Evolutionary conservation across 2,329 filamentous ascomycete species (phyloP), one percentile per base, ranked within the genome.

Genomic region (Pseudogymnoascus sp.): DNA sequence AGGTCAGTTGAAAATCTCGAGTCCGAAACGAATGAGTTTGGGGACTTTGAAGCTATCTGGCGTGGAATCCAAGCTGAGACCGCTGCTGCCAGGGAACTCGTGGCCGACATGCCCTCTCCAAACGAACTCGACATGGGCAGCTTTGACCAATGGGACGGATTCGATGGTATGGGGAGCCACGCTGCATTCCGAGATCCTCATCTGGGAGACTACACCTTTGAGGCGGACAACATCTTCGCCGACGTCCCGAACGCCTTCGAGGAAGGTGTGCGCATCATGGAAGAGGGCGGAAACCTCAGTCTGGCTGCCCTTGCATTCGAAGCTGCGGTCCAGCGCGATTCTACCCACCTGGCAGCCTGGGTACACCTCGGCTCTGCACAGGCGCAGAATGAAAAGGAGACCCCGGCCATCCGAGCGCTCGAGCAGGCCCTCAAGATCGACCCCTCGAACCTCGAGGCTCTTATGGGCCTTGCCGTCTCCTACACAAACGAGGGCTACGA

Each of bases 401-500:
- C 91, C 7, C 93, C 95, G 0, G 95, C 95, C 2, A 97, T 99
- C 68, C 88, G 95, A 35, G 95, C 95, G 2, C 81, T 97, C 65
- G 93, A 97, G 76, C 90, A 95, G 74, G 92, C 93, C 0, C 78
- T 97, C 67, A 93, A 93, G 75, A 81, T 95, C 29, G 93, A 97
- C 70, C 88, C 92, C 0, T 87, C 86, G 71, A 97, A 96, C 73
- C 82, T 96, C 19, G 85, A 90, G 65, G 93, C 93, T 0, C 82
- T 99, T 53, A 97, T 99, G 93, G 93, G 91, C 1, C 80, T 99
- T 61, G 92, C 93, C 13, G 93, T 99, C 19, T 96, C 91, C 4
- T 99, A 99, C 76, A 99, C 95, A 59, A 99, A 99, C 77, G 95
- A 99, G 78, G 95, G 93, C 66, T 99, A 97, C 77, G 95, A 99